Conservation (phyloP, 164 flowering plant species). For the Chimonanthus salicifolius region DNA sequence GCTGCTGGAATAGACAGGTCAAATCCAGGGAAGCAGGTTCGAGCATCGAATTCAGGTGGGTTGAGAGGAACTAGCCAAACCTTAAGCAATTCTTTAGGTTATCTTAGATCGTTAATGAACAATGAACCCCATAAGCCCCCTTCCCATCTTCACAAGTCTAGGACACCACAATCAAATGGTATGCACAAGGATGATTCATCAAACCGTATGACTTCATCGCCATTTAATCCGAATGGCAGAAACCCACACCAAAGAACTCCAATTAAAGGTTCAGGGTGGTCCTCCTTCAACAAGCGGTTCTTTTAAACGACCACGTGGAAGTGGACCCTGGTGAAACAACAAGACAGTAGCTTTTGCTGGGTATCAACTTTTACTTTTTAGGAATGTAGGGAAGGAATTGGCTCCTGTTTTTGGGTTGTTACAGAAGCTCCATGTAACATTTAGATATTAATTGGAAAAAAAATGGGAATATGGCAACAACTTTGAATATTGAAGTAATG, state of each 20-base stretch:
- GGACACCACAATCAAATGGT: not conserved
- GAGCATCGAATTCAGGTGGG: constrained; percentile 1
- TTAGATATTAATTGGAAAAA: not conserved
- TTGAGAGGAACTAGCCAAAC: constrained; percentile 11
- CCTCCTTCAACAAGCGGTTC: constrained; percentile 18
- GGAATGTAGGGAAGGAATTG: not conserved
- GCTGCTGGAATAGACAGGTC: constrained; percentile 27
- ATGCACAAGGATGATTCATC: constrained; percentile 4
- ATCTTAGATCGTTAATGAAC: constrained; percentile 21
- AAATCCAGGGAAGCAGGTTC: constrained; percentile 11
- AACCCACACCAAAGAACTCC: constrained; percentile 2
- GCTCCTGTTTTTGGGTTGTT: not conserved
- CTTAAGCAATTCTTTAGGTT: constrained; percentile 11
- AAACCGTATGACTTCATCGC: constrained; percentile 3
- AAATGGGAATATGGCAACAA: not conserved
- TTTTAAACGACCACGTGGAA: constrained; percentile 37
- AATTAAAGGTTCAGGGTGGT: constrained; percentile 12
- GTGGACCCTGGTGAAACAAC: constrained; percentile 11
- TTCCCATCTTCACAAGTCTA: constrained; percentile 11
- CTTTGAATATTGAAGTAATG: not conserved
- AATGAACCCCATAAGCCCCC: constrained; percentile 8
- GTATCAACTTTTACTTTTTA: not conserved
- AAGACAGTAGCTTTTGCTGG: not conserved
- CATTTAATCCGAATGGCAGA: not conserved
- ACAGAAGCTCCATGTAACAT: not conserved